Evolutionary conservation across 495 filamentous ascomycete species (phyloP).

Genomic region (Annulohypoxylon moriforme): DNA sequence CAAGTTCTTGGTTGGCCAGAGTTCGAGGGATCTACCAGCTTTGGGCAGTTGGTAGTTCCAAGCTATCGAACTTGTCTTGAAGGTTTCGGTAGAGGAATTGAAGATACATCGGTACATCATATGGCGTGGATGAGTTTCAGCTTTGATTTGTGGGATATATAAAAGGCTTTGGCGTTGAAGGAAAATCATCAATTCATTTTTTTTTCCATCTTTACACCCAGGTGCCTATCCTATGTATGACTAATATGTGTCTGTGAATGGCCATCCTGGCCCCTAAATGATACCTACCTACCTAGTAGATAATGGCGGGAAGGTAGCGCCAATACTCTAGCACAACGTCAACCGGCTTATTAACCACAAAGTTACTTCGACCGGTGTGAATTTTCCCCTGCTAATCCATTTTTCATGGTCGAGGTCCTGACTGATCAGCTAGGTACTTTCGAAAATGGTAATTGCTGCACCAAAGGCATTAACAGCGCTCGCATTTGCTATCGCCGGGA

Average conservation of each 20-base stretch:
- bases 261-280: background rate
- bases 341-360: too few species aligned
- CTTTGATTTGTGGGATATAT: background rate
- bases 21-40: conserved; percentile 53
- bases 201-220: background rate
- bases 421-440: too few species aligned
- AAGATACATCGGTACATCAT: too few species aligned
- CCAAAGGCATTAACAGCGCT: too few species aligned
- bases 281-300: too few species aligned
- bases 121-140: background rate
- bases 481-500: too few species aligned
- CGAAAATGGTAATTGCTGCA: too few species aligned
- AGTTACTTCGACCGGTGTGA: too few species aligned
- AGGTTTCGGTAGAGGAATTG: background rate
- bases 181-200: background rate
- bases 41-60: conserved; percentile 49
- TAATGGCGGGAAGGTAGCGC: too few species aligned
- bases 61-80: background rate
- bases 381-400: too few species aligned
- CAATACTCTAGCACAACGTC: too few species aligned
- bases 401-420: too few species aligned
- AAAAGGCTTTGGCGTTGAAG: background rate
- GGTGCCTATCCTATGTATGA: background rate
- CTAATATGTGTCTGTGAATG: background rate
- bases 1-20: conserved; percentile 58